Conservation (phyloP, 2,329 filamentous ascomycete genomes). For the Zopfia rhizophila region DNA sequence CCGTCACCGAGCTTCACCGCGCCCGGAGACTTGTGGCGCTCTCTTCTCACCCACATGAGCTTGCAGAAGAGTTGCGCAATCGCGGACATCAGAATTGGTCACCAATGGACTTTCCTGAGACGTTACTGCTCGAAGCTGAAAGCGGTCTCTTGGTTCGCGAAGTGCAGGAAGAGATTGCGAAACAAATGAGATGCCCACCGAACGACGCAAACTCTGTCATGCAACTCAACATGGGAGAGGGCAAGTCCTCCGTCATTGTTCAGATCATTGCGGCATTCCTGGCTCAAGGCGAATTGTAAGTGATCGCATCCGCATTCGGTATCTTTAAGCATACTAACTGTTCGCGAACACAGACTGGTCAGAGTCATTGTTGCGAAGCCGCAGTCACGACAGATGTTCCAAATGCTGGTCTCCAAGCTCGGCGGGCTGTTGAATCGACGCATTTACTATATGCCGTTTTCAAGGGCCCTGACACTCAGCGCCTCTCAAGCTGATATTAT, state of each 20-base stretch:
- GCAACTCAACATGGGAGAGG: conserved; percentile 50
- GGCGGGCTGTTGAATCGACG: conserved; percentile 66
- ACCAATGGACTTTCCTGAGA: conserved; percentile 65
- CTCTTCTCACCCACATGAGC: conserved; percentile 25
- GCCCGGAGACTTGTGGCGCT: conserved; percentile 35
- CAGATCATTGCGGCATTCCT: conserved; percentile 52
- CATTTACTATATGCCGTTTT: conserved; percentile 69
- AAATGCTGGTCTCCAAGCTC: conserved; percentile 65
- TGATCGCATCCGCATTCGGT: neutral
- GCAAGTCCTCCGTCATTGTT: conserved; percentile 45
- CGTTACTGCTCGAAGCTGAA: conserved; percentile 72
- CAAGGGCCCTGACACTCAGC: conserved; percentile 57
- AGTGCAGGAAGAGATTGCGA: conserved; percentile 68
- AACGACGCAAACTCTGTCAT: conserved; percentile 36
- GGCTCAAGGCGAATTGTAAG: conserved; percentile 57
- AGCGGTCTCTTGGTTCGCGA: conserved; percentile 69
- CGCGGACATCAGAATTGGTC: conserved; percentile 67
- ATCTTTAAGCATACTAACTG: conserved; percentile 6
- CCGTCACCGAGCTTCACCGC: conserved; percentile 42
- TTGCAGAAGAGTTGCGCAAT: conserved; percentile 56
- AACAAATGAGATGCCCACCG: conserved; percentile 60
- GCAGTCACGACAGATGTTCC: conserved; percentile 68
- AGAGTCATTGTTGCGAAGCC: conserved; percentile 71
- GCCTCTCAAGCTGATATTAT: conserved; percentile 49
- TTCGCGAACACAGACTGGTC: conserved; percentile 55